Percentiles rank a stretch among this genome's conserved stretches.
Conservation (phyloP, 1,284 basidiomycete species). For the Heimioporus retisporus region DNA sequence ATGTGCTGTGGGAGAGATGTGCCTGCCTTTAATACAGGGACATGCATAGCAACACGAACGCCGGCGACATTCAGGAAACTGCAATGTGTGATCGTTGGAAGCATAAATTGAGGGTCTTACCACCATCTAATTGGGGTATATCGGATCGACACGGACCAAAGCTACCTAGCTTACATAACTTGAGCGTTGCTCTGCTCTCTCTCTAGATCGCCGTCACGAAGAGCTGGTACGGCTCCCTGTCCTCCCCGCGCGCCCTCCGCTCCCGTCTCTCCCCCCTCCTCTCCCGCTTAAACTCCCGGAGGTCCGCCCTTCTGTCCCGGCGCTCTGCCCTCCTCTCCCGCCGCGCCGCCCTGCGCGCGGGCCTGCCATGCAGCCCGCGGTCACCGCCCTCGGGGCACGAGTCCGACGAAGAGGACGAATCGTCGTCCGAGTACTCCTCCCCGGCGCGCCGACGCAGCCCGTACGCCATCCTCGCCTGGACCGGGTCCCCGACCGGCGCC, state of each 20-base stretch:
- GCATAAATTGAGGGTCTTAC: no score
- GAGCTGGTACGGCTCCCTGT: conserved; percentile 33
- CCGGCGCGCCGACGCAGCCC: conserved; percentile 17
- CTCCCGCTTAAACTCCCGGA: conserved; percentile 19
- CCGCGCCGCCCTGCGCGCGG: neutral
- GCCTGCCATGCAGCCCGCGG: no score
- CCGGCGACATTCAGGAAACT: no score
- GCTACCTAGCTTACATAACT: no score
- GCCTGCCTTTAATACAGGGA: no score
- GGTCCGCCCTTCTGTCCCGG: no score
- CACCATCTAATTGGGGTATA: no score
- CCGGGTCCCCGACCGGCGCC: conserved; percentile 32
- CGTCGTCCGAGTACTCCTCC: neutral
- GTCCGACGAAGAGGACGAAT: conserved; percentile 13
- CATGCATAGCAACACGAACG: no score
- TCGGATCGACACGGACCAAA: no score
- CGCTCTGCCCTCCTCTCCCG: conserved; percentile 16
- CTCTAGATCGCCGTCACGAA: conserved; percentile 19
- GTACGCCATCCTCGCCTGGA: conserved; percentile 32
- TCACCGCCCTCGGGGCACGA: conserved; percentile 20
- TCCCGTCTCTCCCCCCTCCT: conserved; percentile 22
- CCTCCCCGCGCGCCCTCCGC: conserved; percentile 27
- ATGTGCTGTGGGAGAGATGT: no score
- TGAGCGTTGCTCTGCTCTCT: no score
- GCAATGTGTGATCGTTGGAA: no score